Base-by-base conservation (phyloP, 2,329 filamentous ascomycete genomes). In the Colletotrichum tropicale region DNA sequence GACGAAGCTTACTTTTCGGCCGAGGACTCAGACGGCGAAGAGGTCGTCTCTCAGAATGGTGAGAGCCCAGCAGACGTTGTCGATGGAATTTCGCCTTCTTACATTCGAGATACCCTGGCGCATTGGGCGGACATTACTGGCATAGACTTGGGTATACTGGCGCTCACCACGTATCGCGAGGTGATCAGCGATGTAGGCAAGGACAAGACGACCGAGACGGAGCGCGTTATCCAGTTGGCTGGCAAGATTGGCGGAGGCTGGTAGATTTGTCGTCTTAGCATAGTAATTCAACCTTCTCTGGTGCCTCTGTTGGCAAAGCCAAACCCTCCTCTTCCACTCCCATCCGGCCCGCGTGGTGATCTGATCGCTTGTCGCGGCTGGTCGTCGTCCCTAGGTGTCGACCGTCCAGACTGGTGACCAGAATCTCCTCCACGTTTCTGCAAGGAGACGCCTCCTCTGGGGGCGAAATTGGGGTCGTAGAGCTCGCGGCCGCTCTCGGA, bases 111-210 rank as follows among this genome's bases (percentile, higher is more conserved):
- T 82, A 90, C 93, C 80, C 87, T 98, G 81, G 86, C 88, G 77
- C 92, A 96, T 84, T 99, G 97, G 97, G 90, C 93, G 21, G 82
- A 87, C 28, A 86, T 93, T 76, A 96, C 95, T 71, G 91, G 91
- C 69, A 92, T 98, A 78, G 89, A 91, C 30, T 85, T 94, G 81
- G 91, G 93, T 76, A 95, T 90, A 82, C 87, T 99, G 81, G 91
- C 93, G 73, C 95, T 94, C 84, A 99, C 97, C 73, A 98, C 92
- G 67, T 99, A 95, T 87, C 92, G 97, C 77, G 93, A 96, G 85
- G 96, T 99, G 26, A 93, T 98, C 80, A 98, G 96, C 86, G 95
- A 98, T 83, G 95, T 99, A 58, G 97, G 97, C 66, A 98, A 97
- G 86, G 89, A 91, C 78, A 87, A 90, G 83, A 81, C 88, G 84